Evolutionary conservation across 192 early-diverging fungal species (phyloP).

Genomic region (Gonapodya sp.): DNA sequence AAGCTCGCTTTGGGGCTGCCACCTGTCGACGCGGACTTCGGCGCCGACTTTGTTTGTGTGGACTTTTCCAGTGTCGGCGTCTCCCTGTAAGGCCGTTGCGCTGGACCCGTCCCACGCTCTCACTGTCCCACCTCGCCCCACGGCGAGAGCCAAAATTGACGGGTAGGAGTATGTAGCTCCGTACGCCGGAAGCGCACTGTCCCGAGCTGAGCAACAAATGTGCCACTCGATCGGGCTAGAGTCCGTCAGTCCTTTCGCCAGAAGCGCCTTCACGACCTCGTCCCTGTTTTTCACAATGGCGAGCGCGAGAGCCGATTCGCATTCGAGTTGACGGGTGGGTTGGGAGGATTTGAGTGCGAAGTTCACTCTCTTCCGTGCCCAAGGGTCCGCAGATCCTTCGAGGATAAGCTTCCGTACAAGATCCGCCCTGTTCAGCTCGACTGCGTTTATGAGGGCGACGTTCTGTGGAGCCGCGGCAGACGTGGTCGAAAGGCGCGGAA

Average conservation of each 20-base stretch:
- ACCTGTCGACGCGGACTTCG: slow-evolving; percentile 3
- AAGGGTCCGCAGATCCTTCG: background rate
- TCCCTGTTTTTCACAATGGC: background rate
- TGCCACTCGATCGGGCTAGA: background rate
- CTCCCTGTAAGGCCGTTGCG: background rate
- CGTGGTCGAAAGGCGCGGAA: background rate
- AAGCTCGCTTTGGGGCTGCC: background rate
- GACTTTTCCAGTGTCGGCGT: background rate
- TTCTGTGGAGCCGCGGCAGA: background rate
- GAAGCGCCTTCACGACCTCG: slow-evolving; percentile 1
- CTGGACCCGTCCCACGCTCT: background rate
- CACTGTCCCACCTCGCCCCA: background rate
- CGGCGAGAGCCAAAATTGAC: background rate
- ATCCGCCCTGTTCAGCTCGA: slow-evolving; percentile 3
- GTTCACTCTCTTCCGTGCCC: background rate
- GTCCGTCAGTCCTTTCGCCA: background rate
- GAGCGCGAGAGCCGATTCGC: background rate
- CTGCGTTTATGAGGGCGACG: slow-evolving; percentile 3
- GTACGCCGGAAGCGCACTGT: background rate
- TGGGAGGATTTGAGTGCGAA: background rate
- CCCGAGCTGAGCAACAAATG: background rate
- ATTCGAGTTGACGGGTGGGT: background rate
- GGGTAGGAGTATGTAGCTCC: slow-evolving; percentile 1
- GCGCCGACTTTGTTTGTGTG: slow-evolving; percentile 1
- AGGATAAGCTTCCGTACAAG: background rate